Percentiles rank a stretch among this genome's conserved stretches.
phyloP scores from a whole-genome alignment of 1,284 basidiomycete genomes.

The Puccinia triticina region DNA sequence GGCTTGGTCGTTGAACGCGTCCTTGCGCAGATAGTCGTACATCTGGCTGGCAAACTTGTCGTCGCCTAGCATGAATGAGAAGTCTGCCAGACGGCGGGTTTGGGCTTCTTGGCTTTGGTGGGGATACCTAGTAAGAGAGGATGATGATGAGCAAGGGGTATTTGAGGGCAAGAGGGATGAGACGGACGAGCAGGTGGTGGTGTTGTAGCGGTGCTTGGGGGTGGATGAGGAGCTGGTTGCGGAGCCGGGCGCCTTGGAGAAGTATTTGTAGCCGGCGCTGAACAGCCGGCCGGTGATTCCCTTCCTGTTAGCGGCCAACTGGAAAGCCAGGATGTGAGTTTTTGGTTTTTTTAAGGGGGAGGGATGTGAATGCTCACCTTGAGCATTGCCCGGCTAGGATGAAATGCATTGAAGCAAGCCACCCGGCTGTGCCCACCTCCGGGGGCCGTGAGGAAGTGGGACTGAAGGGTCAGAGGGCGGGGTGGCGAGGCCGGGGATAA shows the following conservation, averaged over 20 bases:
- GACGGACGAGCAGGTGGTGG: slow-evolving; percentile 56
- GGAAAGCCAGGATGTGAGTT: too few species aligned
- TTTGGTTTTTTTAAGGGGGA: too few species aligned
- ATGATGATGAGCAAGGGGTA: slow-evolving; percentile 32
- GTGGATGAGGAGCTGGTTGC: slow-evolving; percentile 58
- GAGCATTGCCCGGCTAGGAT: too few species aligned
- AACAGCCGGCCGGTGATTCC: too few species aligned
- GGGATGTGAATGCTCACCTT: too few species aligned
- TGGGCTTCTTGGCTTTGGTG: too few species aligned
- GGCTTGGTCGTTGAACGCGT: slow-evolving; percentile 58
- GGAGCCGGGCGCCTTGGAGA: slow-evolving; percentile 58
- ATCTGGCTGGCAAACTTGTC: slow-evolving; percentile 78
- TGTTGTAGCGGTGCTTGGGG: slow-evolving; percentile 53
- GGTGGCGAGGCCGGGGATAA: too few species aligned
- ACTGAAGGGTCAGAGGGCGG: too few species aligned
- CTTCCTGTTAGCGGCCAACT: too few species aligned
- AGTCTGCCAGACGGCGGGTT: slow-evolving; percentile 79
- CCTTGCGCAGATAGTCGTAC: slow-evolving; percentile 76
- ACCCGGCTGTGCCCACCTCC: too few species aligned
- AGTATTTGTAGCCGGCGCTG: slow-evolving; percentile 65
- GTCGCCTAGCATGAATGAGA: slow-evolving; percentile 89
- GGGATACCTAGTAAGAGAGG: slow-evolving; percentile 58
- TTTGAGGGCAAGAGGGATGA: not conserved
- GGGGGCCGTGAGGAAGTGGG: too few species aligned
- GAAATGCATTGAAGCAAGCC: too few species aligned